Conservation (phyloP, 345 rosid genomes). For the Brassica incana region DNA sequence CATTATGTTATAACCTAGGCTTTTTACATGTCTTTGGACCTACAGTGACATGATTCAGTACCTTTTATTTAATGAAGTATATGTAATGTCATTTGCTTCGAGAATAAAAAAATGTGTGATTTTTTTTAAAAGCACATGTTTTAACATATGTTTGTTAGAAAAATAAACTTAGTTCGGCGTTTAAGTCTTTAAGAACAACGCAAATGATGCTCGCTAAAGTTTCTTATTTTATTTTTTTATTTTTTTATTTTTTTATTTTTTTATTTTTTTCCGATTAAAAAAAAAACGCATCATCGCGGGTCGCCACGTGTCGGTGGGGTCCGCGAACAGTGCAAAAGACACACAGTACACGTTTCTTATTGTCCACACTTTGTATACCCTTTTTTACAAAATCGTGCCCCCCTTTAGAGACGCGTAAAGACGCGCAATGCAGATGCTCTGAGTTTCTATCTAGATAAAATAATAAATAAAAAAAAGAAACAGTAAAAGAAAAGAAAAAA, state of each 20-base stretch:
- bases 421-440: neutral
- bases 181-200: neutral
- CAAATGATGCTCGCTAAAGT: neutral
- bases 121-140: neutral
- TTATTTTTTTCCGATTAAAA: no score
- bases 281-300: no score
- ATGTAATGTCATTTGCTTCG: conserved; percentile 17
- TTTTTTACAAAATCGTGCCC: no score
- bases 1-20: conserved; percentile 9
- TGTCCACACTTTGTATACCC: no score
- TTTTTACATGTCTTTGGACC: conserved; percentile 28
- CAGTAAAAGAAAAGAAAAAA: neutral
- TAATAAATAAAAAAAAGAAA: neutral
- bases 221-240: no score
- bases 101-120: conserved; percentile 5
- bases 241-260: no score
- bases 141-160: neutral
- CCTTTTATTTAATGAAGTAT: neutral
- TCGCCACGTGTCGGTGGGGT: no score
- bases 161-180: neutral
- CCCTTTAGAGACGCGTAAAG: no score
- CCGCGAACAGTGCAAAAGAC: no score
- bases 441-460: neutral
- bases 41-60: conserved; percentile 20
- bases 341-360: no score